These are phyloP conservation scores for Rhodotorula sphaerocarpa DNA, from an alignment of 768 basidiomycete genomes.

Conservation along the genomic window DNA sequence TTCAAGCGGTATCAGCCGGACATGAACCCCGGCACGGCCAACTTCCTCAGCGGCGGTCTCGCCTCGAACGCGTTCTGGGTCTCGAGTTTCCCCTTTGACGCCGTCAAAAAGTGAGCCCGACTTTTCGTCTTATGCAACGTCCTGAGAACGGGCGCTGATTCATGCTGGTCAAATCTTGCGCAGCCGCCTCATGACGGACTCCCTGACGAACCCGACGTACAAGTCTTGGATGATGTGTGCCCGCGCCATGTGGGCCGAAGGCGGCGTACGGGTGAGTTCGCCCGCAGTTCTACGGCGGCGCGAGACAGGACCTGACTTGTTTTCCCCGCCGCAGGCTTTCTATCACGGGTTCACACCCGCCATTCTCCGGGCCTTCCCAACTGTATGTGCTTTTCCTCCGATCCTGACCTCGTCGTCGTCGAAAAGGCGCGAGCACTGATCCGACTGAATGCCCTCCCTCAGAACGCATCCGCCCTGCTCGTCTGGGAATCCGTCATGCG, in stretches of 20 bases:
- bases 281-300: not conserved
- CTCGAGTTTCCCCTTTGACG: conserved; percentile 50
- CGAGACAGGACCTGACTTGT: no score
- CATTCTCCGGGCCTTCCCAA: conserved; percentile 36
- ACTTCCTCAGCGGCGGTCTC: conserved; percentile 44
- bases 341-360: conserved; percentile 36
- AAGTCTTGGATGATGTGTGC: conserved; percentile 23
- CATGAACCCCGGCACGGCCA: conserved; percentile 40
- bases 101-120: conserved; percentile 63
- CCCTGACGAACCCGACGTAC: conserved; percentile 30
- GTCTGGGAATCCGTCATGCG: conserved; percentile 37
- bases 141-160: not conserved
- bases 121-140: not conserved
- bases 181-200: conserved; percentile 38
- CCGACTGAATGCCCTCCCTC: not conserved
- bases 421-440: no score
- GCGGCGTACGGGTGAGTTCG: conserved; percentile 19
- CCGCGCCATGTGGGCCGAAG: conserved; percentile 30
- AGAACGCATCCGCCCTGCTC: conserved; percentile 36
- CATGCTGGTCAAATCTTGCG: not conserved
- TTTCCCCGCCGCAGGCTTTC: conserved; percentile 30
- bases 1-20: conserved; percentile 14
- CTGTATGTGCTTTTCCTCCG: conserved; percentile 15
- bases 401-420: no score
- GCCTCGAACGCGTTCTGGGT: conserved; percentile 1